Percentiles rank a stretch among this genome's conserved stretches.
These are phyloP conservation scores for Trametes polyzona DNA, from an alignment of 1,284 basidiomycete genomes.

Conservation along the genomic window DNA sequence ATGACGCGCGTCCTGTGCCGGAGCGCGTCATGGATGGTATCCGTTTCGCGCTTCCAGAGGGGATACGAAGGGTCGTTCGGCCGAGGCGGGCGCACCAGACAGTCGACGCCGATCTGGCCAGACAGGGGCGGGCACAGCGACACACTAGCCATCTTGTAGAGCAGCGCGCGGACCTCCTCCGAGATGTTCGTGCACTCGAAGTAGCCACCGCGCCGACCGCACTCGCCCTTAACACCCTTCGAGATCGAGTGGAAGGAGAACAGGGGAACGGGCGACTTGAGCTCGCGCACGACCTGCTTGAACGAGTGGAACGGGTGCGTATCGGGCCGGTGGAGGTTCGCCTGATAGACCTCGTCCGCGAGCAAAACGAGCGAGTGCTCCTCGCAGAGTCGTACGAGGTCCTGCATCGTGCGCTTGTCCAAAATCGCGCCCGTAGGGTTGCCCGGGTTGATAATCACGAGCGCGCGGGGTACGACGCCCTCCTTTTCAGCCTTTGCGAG, in stretches of 20 bases:
- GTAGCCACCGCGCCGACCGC: slow-evolving; percentile 92
- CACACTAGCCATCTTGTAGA: slow-evolving; percentile 96
- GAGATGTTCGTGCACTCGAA: slow-evolving; percentile 87
- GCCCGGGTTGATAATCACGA: slow-evolving; percentile 96
- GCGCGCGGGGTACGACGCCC: slow-evolving; percentile 73
- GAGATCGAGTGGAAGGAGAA: slow-evolving; percentile 96
- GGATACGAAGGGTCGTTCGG: slow-evolving; percentile 75
- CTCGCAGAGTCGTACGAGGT: slow-evolving; percentile 83
- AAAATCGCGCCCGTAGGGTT: slow-evolving; percentile 93
- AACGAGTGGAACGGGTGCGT: slow-evolving; percentile 87
- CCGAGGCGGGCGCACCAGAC: slow-evolving; percentile 85
- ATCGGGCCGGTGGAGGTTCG: slow-evolving; percentile 77
- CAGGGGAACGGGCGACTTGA: slow-evolving; percentile 73
- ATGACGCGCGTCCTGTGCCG: slow-evolving; percentile 74
- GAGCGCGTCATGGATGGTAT: slow-evolving; percentile 76
- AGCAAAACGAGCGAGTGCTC: slow-evolving; percentile 85
- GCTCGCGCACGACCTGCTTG: slow-evolving; percentile 79
- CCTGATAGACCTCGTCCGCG: slow-evolving; percentile 96
- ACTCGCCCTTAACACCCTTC: slow-evolving; percentile 94
- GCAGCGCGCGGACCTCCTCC: slow-evolving; percentile 76
- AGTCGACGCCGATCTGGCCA: slow-evolving; percentile 92
- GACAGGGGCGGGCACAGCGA: slow-evolving; percentile 86
- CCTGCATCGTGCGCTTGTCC: slow-evolving; percentile 68
- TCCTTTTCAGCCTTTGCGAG: slow-evolving; percentile 70
- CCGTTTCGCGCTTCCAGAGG: slow-evolving; percentile 83